These are phyloP conservation scores for Notholithocarpus densiflorus DNA, from an alignment of 306 rosid genomes.

Conservation along the genomic window DNA sequence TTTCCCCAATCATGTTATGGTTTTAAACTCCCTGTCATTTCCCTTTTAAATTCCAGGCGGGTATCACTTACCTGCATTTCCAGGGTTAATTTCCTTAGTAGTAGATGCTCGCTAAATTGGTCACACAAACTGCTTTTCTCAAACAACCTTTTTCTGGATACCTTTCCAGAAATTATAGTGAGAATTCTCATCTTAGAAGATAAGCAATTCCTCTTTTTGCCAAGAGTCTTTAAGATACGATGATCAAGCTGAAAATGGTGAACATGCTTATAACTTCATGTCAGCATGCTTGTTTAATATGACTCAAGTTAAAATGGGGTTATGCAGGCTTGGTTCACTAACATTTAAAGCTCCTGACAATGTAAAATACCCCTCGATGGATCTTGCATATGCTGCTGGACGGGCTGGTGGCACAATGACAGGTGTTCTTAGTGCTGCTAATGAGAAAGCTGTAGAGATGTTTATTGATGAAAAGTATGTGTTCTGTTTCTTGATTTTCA, in stretches of 20 bases:
- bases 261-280: neutral
- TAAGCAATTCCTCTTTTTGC: neutral
- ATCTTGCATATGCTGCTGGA: conserved; percentile 94
- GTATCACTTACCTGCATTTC: neutral
- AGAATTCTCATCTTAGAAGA: neutral
- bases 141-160: neutral
- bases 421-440: conserved; percentile 98
- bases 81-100: neutral
- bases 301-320: conserved; percentile 20
- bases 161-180: neutral
- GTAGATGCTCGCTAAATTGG: no score
- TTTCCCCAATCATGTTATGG: conserved; percentile 24
- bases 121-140: neutral
- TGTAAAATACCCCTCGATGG: conserved; percentile 91
- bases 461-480: conserved; percentile 86
- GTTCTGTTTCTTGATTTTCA: neutral
- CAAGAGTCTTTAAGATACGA: neutral
- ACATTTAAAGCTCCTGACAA: conserved; percentile 92
- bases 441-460: conserved; percentile 98
- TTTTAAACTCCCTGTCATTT: conserved; percentile 11
- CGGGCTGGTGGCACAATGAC: conserved; percentile 99
- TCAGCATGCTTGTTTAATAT: neutral
- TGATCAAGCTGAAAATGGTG: neutral
- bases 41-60: neutral
- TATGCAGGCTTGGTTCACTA: conserved; percentile 89